Evolutionary conservation across 2,329 filamentous ascomycete genomes (phyloP).

Genomic region (Pestalotiopsis sp.): DNA sequence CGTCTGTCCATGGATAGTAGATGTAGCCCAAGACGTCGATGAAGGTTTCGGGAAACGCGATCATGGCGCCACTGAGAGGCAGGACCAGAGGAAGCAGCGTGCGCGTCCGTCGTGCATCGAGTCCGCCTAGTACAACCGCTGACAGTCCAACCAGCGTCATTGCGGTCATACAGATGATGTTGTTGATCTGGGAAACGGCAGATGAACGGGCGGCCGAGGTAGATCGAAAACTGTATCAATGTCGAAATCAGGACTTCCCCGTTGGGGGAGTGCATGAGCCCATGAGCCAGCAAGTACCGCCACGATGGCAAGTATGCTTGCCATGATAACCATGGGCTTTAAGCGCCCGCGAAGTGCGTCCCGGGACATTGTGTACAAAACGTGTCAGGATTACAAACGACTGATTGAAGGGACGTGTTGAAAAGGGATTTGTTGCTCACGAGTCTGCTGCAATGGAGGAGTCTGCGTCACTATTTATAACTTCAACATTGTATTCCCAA

Average conservation of each 20-base stretch:
- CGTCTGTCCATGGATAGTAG: not conserved
- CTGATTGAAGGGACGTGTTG: not conserved
- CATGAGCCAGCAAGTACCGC: not conserved
- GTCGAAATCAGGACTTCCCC: not conserved
- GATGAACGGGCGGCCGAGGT: not conserved
- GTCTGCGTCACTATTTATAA: not conserved
- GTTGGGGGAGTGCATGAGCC: not conserved
- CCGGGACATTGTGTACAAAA: not conserved
- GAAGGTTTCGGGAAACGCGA: constrained; percentile 2
- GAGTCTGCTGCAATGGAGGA: not conserved
- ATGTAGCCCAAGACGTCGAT: not conserved
- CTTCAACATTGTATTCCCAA: too few species aligned
- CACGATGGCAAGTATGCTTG: not conserved
- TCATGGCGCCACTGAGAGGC: not conserved
- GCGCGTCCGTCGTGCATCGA: not conserved
- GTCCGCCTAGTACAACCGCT: not conserved
- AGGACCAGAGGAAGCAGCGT: not conserved
- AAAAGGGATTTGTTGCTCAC: not conserved
- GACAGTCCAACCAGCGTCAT: not conserved
- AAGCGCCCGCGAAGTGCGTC: not conserved
- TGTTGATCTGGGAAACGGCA: not conserved
- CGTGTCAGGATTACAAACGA: not conserved
- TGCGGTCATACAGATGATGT: not conserved
- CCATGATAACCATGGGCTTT: not conserved
- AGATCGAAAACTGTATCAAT: not conserved